Conservation (phyloP, 2,329 filamentous ascomycete species). For the Alternaria incomplexa region DNA sequence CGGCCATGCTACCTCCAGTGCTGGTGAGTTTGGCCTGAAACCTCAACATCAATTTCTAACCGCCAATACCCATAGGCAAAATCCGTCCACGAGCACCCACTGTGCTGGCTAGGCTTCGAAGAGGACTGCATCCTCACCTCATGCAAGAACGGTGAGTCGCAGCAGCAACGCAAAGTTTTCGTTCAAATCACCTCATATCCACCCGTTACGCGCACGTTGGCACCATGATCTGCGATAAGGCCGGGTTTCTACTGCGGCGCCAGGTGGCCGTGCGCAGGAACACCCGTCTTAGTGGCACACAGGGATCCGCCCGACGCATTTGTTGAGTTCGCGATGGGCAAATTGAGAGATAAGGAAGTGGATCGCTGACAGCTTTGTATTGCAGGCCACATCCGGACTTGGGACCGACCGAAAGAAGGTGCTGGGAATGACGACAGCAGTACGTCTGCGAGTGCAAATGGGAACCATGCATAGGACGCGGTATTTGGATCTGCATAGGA, state of each 20-base stretch:
- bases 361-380: constrained; percentile 22
- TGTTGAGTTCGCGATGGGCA: constrained; percentile 20
- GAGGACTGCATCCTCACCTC: constrained; percentile 92
- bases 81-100: constrained; percentile 80
- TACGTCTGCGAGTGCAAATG: constrained; percentile 32
- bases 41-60: constrained; percentile 6
- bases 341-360: constrained; percentile 24
- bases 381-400: constrained; percentile 75
- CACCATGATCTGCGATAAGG: constrained; percentile 28
- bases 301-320: constrained; percentile 8
- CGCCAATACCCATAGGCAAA: constrained; percentile 66
- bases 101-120: constrained; percentile 92
- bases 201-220: constrained; percentile 12
- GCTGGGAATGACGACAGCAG: constrained; percentile 43
- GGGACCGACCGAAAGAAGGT: constrained; percentile 67
- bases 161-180: constrained; percentile 16
- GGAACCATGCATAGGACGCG: constrained; percentile 13
- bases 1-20: constrained; percentile 87
- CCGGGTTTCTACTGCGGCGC: constrained; percentile 21
- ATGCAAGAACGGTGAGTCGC: constrained; percentile 79
- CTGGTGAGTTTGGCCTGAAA: constrained; percentile 64
- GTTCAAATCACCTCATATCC: constrained; percentile 9
- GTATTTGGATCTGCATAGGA: not conserved
- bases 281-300: constrained; percentile 20
- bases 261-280: constrained; percentile 33